Base-by-base conservation (phyloP, 1,284 basidiomycete species). In the Leucoagaricus sp. region DNA sequence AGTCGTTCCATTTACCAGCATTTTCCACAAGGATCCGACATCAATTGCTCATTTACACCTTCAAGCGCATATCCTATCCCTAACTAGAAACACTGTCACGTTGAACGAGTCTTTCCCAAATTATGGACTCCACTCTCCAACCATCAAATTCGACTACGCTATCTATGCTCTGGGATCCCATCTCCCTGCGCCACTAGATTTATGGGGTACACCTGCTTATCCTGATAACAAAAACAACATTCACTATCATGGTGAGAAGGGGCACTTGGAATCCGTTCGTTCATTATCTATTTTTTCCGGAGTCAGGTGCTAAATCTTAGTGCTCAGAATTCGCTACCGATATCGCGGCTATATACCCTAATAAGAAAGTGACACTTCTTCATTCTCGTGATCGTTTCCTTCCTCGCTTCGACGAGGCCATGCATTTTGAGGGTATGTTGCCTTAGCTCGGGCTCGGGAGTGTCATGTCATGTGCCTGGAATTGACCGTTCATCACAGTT, bases 1-100 rank as follows among this genome's bases (percentile, higher is more conserved):
- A 83, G 81, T 92, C 70, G 83, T 91, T 61, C 87, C 90, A 0
- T 88, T 86, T 67, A 73, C 72, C 57, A 80, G 70, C 15, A 68
- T 77, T 38, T 73, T 74, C 57, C 63, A 63, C 6, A 51, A 63
- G 2, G 60, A 67, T 13, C 60, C 53, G 15, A 41, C n/a, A 49
- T 29, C 44, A 53, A 60, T 58, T 21, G 58, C 57, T 7, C 66
- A 69, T 36, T 63, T 67, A 6, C 64, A 66, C 50, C 60, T 75
- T 3, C 66, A 70, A 38, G 69, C 73, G 2, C 74, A 75, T 9
- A 74, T 87, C 28, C 75, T 72, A 1, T 71, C 75, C 2, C 69
- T 88, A 55, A 62, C 70, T 23, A 61, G 72, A 6, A 69, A 79
- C 61, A 69, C 73, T 23, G 67, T 87, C 47, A 81, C 75, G 0